These are phyloP conservation scores for Didymella arachidicola DNA, from an alignment of 2,329 filamentous ascomycete species.

Conservation along the genomic window DNA sequence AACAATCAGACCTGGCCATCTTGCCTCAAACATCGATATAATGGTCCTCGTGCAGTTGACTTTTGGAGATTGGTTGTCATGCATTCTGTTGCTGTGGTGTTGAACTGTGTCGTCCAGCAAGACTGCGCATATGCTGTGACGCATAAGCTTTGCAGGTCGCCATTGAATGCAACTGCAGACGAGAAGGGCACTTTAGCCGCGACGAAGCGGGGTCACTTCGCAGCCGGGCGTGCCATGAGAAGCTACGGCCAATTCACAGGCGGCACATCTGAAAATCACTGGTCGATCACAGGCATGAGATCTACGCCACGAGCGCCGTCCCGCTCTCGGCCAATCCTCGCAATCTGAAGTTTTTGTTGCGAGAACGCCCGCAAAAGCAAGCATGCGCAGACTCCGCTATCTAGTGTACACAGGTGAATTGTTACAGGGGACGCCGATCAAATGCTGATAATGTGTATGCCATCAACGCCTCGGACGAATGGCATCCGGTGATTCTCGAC, in stretches of 20 bases:
- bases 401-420: constrained; percentile 11
- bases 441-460: constrained; percentile 8
- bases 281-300: constrained; percentile 29
- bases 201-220: constrained; percentile 8
- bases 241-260: constrained; percentile 1
- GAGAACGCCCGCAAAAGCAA: constrained; percentile 13
- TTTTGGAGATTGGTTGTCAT: constrained; percentile 1
- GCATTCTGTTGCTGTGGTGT: constrained; percentile 16
- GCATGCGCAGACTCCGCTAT: constrained; percentile 12
- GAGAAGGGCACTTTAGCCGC: constrained; percentile 17
- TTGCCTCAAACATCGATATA: not conserved
- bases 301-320: constrained; percentile 27
- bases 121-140: constrained; percentile 9
- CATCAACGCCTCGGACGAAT: constrained; percentile 2
- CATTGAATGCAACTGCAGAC: constrained; percentile 20
- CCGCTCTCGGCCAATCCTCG: constrained; percentile 22
- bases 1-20: not conserved
- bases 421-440: constrained; percentile 14
- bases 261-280: constrained; percentile 14
- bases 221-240: constrained; percentile 8
- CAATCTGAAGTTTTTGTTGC: constrained; percentile 11
- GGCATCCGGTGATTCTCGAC: not conserved
- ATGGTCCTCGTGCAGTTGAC: not conserved
- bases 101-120: constrained; percentile 9
- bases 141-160: constrained; percentile 17